Base-by-base conservation (phyloP, 2,329 filamentous ascomycete genomes). In the Colletotrichum magnum region DNA sequence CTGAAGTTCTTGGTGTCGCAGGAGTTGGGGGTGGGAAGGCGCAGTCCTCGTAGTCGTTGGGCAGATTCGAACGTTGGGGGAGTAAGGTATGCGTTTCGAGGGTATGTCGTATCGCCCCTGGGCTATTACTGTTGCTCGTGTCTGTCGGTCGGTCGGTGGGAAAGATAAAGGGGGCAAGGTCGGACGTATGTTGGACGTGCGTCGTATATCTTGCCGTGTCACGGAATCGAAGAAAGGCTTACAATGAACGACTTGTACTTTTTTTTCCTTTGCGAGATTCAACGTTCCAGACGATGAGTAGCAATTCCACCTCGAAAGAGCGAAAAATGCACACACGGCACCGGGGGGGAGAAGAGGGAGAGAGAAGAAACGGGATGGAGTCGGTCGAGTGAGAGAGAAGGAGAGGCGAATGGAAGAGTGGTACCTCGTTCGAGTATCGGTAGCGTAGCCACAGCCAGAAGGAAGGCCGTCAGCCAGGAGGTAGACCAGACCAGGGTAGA, bases 1-100 rank as follows among this genome's bases (percentile, higher is more conserved):
- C 74, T 79, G 78, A 78, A 76, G 78, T 75, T 68, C 69, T 74
- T 74, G 72, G 78, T 80, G 80, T 83, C 79, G 80, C 81, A 83
- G 80, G 75, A 79, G 77, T 36, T 64, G 36, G 64, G 39, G 62
- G 61, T 65, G 48, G 26, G 51, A 54, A 56, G 57, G 53, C 52
- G 58, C 47, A 58, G 52, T 41, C 16, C 43, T 69, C n/a, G 51
- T 16, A 26, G 48, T 58, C 58, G 64, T 53, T 63, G 68, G 53
- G 36, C 52, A 39, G 18, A 41, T 62, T 66, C 52, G 58, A 54
- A 36, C 26, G 51, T 54, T 68, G 18, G 18, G 41, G 16, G 41
- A n/a, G 41, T n/a, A 43, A 28, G 48, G 61, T 61, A 32, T 63
- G 41, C n/a, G 52, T 68, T 39, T 59, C 64, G 68, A 54, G 53